A percentile compares a stretch with the other conserved stretches of the same genome.
Conservation (phyloP, 768 basidiomycete genomes). For the Heimioporus sp. region DNA sequence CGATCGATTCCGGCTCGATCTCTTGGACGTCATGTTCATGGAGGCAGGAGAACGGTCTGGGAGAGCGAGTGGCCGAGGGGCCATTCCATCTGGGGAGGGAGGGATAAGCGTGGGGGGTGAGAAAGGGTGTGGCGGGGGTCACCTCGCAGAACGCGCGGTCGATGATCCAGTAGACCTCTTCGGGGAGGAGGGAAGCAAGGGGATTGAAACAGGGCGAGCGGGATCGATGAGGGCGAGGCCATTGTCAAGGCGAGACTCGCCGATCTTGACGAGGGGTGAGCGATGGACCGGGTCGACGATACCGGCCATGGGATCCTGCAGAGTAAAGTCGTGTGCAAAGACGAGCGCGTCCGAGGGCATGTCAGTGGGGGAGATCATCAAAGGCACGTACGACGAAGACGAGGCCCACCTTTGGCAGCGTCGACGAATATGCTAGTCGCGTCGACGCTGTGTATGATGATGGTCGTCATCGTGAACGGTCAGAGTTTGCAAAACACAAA, state of each 20-base stretch:
- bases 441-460: constrained; percentile 37
- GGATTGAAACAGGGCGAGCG: constrained; percentile 58
- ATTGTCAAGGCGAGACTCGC: constrained; percentile 87
- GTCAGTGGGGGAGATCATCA: constrained; percentile 36
- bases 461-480: constrained; percentile 8
- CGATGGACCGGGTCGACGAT: constrained; percentile 31
- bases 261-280: constrained; percentile 54
- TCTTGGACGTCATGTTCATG: constrained; percentile 65
- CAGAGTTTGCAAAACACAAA: constrained; percentile 31
- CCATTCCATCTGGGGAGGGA: constrained; percentile 71
- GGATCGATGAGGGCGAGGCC: constrained; percentile 55
- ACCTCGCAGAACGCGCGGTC: constrained; percentile 83
- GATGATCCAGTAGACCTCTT: constrained; percentile 87
- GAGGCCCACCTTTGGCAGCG: constrained; percentile 58
- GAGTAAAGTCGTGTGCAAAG: constrained; percentile 64
- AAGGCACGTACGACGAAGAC: no score
- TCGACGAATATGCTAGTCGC: constrained; percentile 58
- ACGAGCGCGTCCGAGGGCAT: constrained; percentile 64
- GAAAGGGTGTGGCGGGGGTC: not conserved
- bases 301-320: constrained; percentile 89
- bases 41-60: constrained; percentile 79
- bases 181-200: constrained; percentile 57
- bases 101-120: constrained; percentile 4
- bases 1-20: constrained; percentile 55
- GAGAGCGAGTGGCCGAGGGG: constrained; percentile 82